These are phyloP conservation scores for Diaporthe ilicicola DNA, from an alignment of 2,329 filamentous ascomycete species.

Conservation along the genomic window DNA sequence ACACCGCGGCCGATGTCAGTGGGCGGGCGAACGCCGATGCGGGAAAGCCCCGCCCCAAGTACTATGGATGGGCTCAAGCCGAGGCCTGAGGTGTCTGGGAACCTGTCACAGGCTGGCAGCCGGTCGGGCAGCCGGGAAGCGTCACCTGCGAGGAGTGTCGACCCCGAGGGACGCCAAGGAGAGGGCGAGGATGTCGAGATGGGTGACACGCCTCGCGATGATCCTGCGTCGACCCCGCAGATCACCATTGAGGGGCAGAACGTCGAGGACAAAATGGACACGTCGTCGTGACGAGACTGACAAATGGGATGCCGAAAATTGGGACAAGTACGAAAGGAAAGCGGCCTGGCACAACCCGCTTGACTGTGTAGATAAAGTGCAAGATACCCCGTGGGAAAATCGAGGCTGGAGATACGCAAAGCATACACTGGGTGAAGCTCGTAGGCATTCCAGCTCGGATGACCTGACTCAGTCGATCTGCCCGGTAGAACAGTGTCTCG, in stretches of 20 bases:
- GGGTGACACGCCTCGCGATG: constrained; percentile 64
- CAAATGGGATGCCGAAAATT: neutral
- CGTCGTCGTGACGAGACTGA: constrained; percentile 43
- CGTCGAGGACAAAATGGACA: constrained; percentile 73
- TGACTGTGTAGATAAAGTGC: constrained; percentile 6
- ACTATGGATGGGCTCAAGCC: constrained; percentile 45
- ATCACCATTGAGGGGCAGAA: constrained; percentile 60
- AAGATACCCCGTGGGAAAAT: constrained; percentile 31
- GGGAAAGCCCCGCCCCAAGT: constrained; percentile 44
- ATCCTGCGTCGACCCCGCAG: constrained; percentile 55
- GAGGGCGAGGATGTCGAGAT: constrained; percentile 67
- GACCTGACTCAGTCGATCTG: neutral
- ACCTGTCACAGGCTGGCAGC: constrained; percentile 50
- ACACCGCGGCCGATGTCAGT: constrained; percentile 40
- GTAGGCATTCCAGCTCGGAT: neutral
- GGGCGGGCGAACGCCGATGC: constrained; percentile 41
- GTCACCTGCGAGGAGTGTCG: constrained; percentile 43
- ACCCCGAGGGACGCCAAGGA: constrained; percentile 35
- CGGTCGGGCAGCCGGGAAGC: constrained; percentile 48
- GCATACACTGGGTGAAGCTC: neutral
- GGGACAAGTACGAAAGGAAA: neutral
- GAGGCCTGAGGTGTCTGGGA: constrained; percentile 40
- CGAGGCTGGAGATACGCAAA: neutral
- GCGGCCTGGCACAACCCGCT: neutral
- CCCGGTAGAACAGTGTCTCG: no score